A percentile compares a stretch with the other conserved stretches of the same genome.
These are phyloP conservation scores for Geranomyces variabilis DNA, from an alignment of 192 early-diverging fungal species.

Conservation along the genomic window DNA sequence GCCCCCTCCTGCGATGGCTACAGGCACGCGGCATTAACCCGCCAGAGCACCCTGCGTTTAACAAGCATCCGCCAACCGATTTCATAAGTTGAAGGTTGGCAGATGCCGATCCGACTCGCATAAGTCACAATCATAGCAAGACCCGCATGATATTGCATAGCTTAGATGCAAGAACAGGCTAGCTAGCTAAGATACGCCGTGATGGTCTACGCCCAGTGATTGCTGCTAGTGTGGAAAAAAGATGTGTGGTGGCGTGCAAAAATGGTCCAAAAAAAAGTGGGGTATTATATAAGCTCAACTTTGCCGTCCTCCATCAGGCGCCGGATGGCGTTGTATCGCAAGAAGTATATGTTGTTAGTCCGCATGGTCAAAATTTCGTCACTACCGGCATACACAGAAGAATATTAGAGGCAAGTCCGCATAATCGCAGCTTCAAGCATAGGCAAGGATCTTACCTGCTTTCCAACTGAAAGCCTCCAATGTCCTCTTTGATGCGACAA, in stretches of 20 bases:
- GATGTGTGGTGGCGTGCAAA: too few species aligned
- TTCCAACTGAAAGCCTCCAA: constrained; percentile 57
- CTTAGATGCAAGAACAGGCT: too few species aligned
- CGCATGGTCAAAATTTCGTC: constrained; percentile 42
- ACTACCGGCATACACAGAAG: constrained; percentile 5
- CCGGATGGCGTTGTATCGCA: constrained; percentile 55
- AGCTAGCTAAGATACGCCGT: too few species aligned
- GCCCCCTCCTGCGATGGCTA: constrained; percentile 20
- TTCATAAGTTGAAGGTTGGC: too few species aligned
- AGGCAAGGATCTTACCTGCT: constrained; percentile 15
- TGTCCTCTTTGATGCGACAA: constrained; percentile 51
- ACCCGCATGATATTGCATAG: too few species aligned
- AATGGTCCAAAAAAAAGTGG: too few species aligned
- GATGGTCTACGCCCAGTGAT: too few species aligned
- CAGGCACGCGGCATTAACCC: constrained; percentile 3
- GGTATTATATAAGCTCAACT: constrained; percentile 55
- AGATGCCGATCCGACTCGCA: too few species aligned
- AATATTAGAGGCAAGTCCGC: not conserved
- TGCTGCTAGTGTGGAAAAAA: too few species aligned
- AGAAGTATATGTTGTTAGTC: constrained; percentile 55
- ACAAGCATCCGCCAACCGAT: constrained; percentile 4
- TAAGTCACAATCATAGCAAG: too few species aligned
- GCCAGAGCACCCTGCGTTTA: constrained; percentile 8
- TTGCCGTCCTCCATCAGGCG: constrained; percentile 45
- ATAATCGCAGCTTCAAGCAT: not conserved